Conservation (phyloP, 495 filamentous ascomycete genomes). For the Pyronema omphalodes region DNA sequence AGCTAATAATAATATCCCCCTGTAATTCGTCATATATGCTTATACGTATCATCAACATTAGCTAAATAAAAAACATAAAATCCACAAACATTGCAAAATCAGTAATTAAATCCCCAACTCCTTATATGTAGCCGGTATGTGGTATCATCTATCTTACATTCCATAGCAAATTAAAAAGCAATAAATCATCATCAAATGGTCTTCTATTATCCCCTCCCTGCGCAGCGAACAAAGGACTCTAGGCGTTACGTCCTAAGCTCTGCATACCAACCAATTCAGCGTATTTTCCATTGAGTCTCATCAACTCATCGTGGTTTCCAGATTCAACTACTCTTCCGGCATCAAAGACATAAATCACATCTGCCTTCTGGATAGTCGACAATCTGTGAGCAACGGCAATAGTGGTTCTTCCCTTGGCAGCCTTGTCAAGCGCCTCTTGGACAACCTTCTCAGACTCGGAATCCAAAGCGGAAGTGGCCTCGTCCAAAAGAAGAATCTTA, state of each 20-base stretch:
- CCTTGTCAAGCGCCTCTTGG: conserved; percentile 58
- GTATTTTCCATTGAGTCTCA: conserved; percentile 50
- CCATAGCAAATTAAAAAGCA: no score
- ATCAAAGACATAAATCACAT: conserved; percentile 71
- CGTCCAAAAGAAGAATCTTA: conserved; percentile 55
- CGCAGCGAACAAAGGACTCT: background rate
- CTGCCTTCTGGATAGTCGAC: conserved; percentile 65
- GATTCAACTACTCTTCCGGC: conserved; percentile 53
- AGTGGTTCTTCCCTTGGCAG: conserved; percentile 55
- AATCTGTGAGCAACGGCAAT: conserved; percentile 60
- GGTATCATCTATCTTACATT: no score
- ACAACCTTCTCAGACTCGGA: conserved; percentile 69
- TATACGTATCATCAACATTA: no score
- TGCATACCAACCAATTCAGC: conserved; percentile 62
- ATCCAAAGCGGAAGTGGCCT: conserved; percentile 68
- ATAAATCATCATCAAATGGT: no score
- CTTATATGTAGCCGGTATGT: no score
- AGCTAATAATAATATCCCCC: no score
- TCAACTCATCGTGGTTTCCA: conserved; percentile 50
- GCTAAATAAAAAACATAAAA: no score
- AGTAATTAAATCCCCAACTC: no score
- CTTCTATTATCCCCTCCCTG: background rate
- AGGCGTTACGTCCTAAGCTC: conserved; percentile 42
- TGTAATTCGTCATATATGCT: no score
- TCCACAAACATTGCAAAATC: no score